A percentile compares a stretch with the other conserved stretches of the same genome.
Conservation (phyloP, 1,139 yeast species). For the Hemisphaericaspora xylanilytica region DNA sequence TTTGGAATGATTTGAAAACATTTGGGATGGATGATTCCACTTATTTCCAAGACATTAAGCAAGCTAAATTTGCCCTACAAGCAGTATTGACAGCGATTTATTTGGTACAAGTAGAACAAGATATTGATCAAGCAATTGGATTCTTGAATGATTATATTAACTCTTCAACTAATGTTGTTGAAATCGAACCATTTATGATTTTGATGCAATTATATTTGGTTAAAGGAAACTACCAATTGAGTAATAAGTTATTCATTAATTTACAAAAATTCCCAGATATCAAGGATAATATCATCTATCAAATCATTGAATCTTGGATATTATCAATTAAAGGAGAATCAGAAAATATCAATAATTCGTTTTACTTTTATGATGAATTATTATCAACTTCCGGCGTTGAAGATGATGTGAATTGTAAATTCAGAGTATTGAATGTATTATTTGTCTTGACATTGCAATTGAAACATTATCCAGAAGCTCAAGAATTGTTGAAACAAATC, state of each 20-base stretch:
- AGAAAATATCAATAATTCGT: constrained; percentile 56
- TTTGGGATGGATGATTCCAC: constrained; percentile 42
- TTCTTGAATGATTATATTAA: constrained; percentile 30
- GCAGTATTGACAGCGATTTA: constrained; percentile 45
- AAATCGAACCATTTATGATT: constrained; percentile 45
- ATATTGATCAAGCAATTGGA: constrained; percentile 39
- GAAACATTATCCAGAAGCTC: constrained; percentile 46
- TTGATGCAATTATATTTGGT: constrained; percentile 43
- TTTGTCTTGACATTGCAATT: constrained; percentile 45
- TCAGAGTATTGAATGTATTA: constrained; percentile 34
- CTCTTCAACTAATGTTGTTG: constrained; percentile 20
- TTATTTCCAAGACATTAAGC: constrained; percentile 38
- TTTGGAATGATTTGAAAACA: constrained; percentile 43
- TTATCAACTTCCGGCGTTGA: constrained; percentile 46
- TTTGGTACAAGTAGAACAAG: constrained; percentile 38
- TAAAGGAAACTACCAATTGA: constrained; percentile 38
- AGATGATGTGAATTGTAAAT: constrained; percentile 36
- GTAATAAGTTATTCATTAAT: constrained; percentile 33
- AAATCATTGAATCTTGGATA: constrained; percentile 67
- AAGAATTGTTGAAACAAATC: constrained; percentile 48
- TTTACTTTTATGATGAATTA: constrained; percentile 73
- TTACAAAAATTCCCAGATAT: constrained; percentile 46
- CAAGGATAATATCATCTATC: constrained; percentile 65
- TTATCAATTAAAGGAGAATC: constrained; percentile 55
- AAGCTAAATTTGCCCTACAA: constrained; percentile 36